A percentile compares a stretch with the other conserved stretches of the same genome.
These are phyloP conservation scores for Podaxis mareebaensis DNA, from an alignment of 768 basidiomycete species.

Conservation along the genomic window DNA sequence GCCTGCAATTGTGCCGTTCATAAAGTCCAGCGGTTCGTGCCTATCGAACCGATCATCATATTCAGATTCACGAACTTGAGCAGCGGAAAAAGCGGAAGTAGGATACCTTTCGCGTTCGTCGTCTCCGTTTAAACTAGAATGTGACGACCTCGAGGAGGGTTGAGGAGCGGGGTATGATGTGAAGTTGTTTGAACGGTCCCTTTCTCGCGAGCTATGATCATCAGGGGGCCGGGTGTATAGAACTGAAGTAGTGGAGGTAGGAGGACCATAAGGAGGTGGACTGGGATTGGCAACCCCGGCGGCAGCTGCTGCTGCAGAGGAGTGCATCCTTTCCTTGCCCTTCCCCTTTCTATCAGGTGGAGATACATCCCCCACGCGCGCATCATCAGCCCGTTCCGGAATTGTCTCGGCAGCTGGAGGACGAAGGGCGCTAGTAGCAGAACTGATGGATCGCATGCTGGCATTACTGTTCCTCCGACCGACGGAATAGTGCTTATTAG, in stretches of 20 bases:
- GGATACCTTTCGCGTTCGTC: constrained; percentile 6
- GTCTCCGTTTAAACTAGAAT: background rate
- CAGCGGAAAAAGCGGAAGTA: background rate
- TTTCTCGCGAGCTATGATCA: constrained; percentile 1
- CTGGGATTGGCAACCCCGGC: background rate
- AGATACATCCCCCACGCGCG: background rate
- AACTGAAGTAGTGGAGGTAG: background rate
- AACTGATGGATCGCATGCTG: constrained; percentile 48
- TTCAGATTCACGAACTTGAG: constrained; percentile 1
- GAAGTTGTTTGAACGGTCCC: background rate
- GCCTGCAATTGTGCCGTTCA: background rate
- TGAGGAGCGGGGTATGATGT: background rate
- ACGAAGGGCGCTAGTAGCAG: constrained; percentile 34
- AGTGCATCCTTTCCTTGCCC: constrained; percentile 1
- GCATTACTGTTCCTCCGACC: constrained; percentile 49
- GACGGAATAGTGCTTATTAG: constrained; percentile 41
- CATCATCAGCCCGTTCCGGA: constrained; percentile 12
- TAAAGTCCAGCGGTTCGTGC: background rate
- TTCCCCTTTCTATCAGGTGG: constrained; percentile 14
- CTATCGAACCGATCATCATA: background rate
- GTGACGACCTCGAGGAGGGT: background rate
- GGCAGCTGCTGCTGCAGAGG: background rate
- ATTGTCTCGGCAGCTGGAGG: constrained; percentile 22
- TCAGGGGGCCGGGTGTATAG: constrained; percentile 2
- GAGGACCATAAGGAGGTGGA: background rate